These are phyloP conservation scores for Penicillium sp. DNA, from an alignment of 2,329 filamentous ascomycete genomes.

Conservation along the genomic window DNA sequence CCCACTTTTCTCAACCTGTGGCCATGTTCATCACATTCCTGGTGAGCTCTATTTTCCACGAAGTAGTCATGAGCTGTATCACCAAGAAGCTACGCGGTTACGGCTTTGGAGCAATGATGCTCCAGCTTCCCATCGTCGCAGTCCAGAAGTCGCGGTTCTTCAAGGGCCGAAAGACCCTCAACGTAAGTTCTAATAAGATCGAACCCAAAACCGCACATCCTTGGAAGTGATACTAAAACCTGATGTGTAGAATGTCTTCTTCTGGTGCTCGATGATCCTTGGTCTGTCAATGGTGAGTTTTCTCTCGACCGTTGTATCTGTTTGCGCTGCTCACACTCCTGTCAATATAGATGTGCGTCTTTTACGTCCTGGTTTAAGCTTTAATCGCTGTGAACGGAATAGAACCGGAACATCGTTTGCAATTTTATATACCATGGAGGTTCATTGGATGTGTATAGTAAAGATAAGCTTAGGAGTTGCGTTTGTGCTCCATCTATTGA, in stretches of 20 bases:
- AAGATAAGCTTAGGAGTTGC: neutral
- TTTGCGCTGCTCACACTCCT: neutral
- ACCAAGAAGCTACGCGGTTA: slow-evolving; percentile 96
- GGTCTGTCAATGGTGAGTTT: slow-evolving; percentile 74
- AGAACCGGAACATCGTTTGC: neutral
- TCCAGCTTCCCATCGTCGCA: slow-evolving; percentile 93
- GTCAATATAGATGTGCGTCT: slow-evolving; percentile 57
- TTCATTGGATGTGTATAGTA: slow-evolving; percentile 1
- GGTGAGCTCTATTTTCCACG: slow-evolving; percentile 85
- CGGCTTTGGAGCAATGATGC: slow-evolving; percentile 92
- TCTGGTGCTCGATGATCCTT: slow-evolving; percentile 90
- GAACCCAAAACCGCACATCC: neutral
- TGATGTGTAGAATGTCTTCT: slow-evolving; percentile 69
- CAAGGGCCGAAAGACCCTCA: slow-evolving; percentile 73
- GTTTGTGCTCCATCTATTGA: neutral
- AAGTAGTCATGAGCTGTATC: slow-evolving; percentile 96
- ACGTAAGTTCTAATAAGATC: slow-evolving; percentile 50
- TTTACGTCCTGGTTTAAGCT: slow-evolving; percentile 57
- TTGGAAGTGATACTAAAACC: neutral
- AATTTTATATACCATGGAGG: neutral
- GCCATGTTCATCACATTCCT: slow-evolving; percentile 92
- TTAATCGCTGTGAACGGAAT: neutral
- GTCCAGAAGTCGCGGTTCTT: slow-evolving; percentile 81
- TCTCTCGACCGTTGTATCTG: neutral
- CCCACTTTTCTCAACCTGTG: slow-evolving; percentile 72